phyloP scores from a whole-genome alignment of 257 asterid species.

The Ehretia macrophylla region DNA sequence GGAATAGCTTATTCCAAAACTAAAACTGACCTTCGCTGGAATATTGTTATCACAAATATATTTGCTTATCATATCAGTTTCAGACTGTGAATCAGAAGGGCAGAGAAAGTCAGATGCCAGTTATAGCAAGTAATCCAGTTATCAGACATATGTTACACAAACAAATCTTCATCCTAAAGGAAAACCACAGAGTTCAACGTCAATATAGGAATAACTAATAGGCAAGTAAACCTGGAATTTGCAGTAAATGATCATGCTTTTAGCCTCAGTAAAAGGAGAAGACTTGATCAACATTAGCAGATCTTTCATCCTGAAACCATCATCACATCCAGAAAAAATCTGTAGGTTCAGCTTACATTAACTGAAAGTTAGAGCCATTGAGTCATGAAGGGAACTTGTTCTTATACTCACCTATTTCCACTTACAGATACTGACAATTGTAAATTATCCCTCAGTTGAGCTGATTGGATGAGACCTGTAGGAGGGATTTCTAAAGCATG shows the following conservation, averaged over 20 bases:
- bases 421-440: conserved; percentile 73
- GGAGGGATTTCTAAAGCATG: conserved; percentile 74
- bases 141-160: background rate
- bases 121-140: conserved; percentile 4
- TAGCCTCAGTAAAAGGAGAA: conserved; percentile 58
- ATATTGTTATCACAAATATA: conserved; percentile 67
- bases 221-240: conserved; percentile 74
- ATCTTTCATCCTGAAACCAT: conserved; percentile 60
- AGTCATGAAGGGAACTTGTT: conserved; percentile 12
- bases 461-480: conserved; percentile 56
- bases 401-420: conserved; percentile 50
- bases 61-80: conserved; percentile 91
- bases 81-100: conserved; percentile 48
- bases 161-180: background rate
- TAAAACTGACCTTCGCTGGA: conserved; percentile 71
- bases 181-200: no score
- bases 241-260: conserved; percentile 91
- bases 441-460: conserved; percentile 79
- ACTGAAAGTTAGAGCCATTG: conserved; percentile 12
- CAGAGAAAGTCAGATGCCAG: conserved; percentile 11
- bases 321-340: background rate
- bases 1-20: conserved; percentile 29
- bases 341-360: conserved; percentile 3
- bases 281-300: conserved; percentile 65
- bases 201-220: background rate